Conservation (phyloP, 345 rosid genomes). For the Moringa oleifera region DNA sequence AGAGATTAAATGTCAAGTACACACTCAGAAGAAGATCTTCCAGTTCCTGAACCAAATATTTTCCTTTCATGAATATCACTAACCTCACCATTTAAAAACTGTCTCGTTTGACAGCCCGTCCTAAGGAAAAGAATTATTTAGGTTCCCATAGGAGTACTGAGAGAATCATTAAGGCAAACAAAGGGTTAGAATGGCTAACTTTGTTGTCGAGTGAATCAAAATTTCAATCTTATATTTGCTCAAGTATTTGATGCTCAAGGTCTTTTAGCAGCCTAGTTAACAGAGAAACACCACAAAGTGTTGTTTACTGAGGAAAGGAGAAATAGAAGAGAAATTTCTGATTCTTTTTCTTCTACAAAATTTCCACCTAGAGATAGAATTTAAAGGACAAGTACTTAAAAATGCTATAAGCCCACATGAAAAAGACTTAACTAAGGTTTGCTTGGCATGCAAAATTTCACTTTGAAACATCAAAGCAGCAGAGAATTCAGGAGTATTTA, state of each 20-base stretch:
- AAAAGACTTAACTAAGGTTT: too few species aligned
- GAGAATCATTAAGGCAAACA: too few species aligned
- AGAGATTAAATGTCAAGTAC: background rate
- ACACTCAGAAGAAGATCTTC: background rate
- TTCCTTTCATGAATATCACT: too few species aligned
- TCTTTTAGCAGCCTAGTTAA: background rate
- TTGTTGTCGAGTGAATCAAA: background rate
- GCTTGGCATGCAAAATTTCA: too few species aligned
- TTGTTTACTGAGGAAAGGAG: background rate
- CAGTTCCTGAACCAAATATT: background rate
- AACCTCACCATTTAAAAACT: too few species aligned
- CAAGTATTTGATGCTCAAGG: conserved; percentile 13
- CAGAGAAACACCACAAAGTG: background rate
- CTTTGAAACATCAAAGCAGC: background rate
- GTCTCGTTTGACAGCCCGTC: too few species aligned
- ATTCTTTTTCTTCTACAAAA: too few species aligned
- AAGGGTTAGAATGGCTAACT: background rate
- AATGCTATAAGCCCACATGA: too few species aligned
- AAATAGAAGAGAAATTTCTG: background rate
- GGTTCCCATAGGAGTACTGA: too few species aligned
- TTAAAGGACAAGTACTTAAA: too few species aligned
- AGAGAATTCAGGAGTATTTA: background rate
- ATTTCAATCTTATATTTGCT: conserved; percentile 14
- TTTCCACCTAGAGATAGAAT: background rate
- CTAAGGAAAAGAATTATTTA: too few species aligned